Evolutionary conservation across 495 filamentous ascomycete genomes (phyloP), one percentile per base, ranked within the genome.

Genomic region (Xanthoparmelia taractica): DNA sequence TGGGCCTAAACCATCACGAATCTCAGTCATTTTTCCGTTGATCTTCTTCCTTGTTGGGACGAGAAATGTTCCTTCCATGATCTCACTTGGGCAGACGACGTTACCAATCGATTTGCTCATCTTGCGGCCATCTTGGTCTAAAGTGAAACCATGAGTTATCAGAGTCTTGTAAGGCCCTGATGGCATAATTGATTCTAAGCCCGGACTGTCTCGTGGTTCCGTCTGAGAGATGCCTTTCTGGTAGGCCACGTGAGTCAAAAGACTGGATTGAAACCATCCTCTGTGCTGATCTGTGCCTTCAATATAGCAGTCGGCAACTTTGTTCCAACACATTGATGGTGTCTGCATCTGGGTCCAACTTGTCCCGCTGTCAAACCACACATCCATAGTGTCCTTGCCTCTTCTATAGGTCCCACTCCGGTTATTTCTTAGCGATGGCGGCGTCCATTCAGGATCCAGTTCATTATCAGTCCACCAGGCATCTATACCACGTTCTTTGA

Each of bases 61-160:
- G 8, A 88, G 72, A 5, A 95, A 77, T 12, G 85, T 79, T 40
- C 91, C 93, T 47, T 88, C 82, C 76, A 96, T 92, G 67, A 98
- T 91, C 64, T 95, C 76, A 55, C 85, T 80, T 0, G 94, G 92
- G 1, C 83, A 79, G 60, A 97, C 84, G 52, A 87, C 82, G 70
- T 99, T 97, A n/a, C 95, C 94, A 20, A 96, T 77, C 3, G 91
- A 96, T 73, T 99, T 99, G 72, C 91, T 96, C 94, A 99, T 99
- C 72, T 99, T 99, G 65, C 87, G 90, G 29, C 93, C 93, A 15
- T 87, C 75, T 63, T 89, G 81, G 66, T 97, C 93, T 2, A 99
- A 79, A 4, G 89, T 92, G 69, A 99, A 99, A 0, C 94, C 94
- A 71, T 99, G 94, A 0, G 94, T 99, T 66, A 97, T 87, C 18